Evolutionary conservation across 2,329 filamentous ascomycete genomes (phyloP), one percentile per base, ranked within the genome.

Genomic region (Corinectria fuckeliana): DNA sequence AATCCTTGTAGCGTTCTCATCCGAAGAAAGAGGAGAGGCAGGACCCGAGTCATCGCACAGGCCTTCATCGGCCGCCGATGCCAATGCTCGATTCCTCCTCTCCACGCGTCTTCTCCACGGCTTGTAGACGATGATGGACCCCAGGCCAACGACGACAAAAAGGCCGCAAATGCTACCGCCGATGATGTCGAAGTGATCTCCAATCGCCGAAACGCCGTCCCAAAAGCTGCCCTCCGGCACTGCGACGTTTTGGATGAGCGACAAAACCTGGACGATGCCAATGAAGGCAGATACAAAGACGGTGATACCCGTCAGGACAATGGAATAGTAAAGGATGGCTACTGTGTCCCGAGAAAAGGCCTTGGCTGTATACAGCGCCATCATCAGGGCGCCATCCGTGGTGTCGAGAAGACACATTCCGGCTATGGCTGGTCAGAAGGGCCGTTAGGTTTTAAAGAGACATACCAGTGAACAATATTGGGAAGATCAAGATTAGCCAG

Each of bases 321-420:
- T 91, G 11, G 92, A 96, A 77, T 97, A 98, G 78, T 98, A 98
- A 1, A 97, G 79, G 45, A 97, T 93, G 0, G 93, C 93, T n/a
- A 98, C 87, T 1, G 85, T 85, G 70, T 98, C 93, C 57, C 90
- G 82, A 0, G 91, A 88, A 45, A 96, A 88, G 26, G 90, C 81
- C 61, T 86, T 91, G 36, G 89, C 91, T 0, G 93, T 93, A 76
- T 99, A 98, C 1, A 98, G 81, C 1, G 90, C 89, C 86, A 97
- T 93, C 93, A 98, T 98, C 18, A 97, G 82, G 1, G 94, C 94
- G 21, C 94, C 94, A 69, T 98, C 95, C 0, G 89, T 90, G 0
- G 93, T 97, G 76, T 98, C 95, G 5, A 98, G 81, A 20, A 98
- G 83, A 74, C 93, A 97, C 95, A 99, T 98, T 58, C 92, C 95